Conservation (phyloP, 345 rosid genomes). For the Clausena lansium region DNA sequence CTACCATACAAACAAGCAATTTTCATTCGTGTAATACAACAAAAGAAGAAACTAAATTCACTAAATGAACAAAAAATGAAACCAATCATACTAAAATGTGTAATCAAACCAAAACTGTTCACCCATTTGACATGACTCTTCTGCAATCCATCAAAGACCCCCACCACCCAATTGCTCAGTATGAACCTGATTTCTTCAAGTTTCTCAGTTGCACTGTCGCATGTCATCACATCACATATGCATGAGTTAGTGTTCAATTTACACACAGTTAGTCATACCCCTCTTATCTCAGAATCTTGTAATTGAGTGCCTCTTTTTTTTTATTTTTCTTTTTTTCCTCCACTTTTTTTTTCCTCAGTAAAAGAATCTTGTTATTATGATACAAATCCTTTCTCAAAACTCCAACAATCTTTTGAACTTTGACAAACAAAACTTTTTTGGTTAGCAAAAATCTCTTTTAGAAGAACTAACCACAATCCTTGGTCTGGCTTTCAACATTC, state of each 20-base stretch:
- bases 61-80: neutral
- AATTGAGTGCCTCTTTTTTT: neutral
- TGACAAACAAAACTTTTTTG: neutral
- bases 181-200: neutral
- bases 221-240: neutral
- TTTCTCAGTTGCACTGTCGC: neutral
- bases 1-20: neutral
- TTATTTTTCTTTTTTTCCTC: no score
- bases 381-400: neutral
- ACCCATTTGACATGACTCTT: neutral
- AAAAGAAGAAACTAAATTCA: neutral
- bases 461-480: constrained; percentile 7
- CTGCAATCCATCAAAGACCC: neutral
- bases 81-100: neutral
- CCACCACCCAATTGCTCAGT: neutral
- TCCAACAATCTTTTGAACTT: neutral
- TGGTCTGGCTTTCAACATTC: neutral
- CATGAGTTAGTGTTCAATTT: constrained; percentile 6
- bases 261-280: neutral
- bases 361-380: neutral
- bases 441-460: neutral
- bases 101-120: neutral
- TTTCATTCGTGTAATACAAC: neutral
- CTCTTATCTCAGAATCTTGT: neutral
- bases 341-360: neutral